Conservation (phyloP, 208 protist species). For the Novymonas esmeraldas region DNA sequence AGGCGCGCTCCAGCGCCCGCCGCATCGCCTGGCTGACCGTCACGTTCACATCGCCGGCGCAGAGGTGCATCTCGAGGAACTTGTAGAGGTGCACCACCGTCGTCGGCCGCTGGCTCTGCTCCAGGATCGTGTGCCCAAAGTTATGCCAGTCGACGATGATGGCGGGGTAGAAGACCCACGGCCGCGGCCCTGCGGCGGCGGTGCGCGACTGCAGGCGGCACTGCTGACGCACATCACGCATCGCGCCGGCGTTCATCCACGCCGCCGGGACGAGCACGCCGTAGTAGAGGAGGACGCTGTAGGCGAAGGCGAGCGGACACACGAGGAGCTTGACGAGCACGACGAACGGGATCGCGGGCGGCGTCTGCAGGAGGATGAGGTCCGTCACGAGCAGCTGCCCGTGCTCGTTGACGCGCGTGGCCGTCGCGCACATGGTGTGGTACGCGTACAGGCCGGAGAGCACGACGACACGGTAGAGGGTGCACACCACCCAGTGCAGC, state of each 20-base stretch:
- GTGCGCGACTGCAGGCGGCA: slow-evolving; percentile 30
- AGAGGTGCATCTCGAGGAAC: slow-evolving; percentile 65
- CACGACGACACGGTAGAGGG: slow-evolving; percentile 54
- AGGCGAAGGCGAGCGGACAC: slow-evolving; percentile 55
- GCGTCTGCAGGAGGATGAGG: slow-evolving; percentile 79
- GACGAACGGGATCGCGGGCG: slow-evolving; percentile 85
- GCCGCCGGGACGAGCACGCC: slow-evolving; percentile 68
- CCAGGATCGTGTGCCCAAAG: slow-evolving; percentile 88
- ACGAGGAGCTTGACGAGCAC: slow-evolving; percentile 73
- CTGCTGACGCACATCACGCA: slow-evolving; percentile 58
- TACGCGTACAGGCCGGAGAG: slow-evolving; percentile 46
- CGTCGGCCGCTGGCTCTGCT: slow-evolving; percentile 51
- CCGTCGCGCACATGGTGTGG: slow-evolving; percentile 48
- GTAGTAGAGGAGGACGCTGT: slow-evolving; percentile 76
- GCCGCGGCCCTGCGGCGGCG: neutral
- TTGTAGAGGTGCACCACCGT: slow-evolving; percentile 64
- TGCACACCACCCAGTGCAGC: slow-evolving; percentile 65
- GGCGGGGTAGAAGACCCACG: slow-evolving; percentile 52
- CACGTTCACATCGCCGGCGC: slow-evolving; percentile 71
- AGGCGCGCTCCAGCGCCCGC: slow-evolving; percentile 29
- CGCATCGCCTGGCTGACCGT: slow-evolving; percentile 87
- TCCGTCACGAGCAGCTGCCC: slow-evolving; percentile 71
- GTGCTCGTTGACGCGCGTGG: slow-evolving; percentile 70
- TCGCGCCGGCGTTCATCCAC: slow-evolving; percentile 60
- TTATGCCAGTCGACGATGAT: slow-evolving; percentile 94